Conservation (phyloP, 352 stramenopile genomes). For the Phytophthora hybrid region DNA sequence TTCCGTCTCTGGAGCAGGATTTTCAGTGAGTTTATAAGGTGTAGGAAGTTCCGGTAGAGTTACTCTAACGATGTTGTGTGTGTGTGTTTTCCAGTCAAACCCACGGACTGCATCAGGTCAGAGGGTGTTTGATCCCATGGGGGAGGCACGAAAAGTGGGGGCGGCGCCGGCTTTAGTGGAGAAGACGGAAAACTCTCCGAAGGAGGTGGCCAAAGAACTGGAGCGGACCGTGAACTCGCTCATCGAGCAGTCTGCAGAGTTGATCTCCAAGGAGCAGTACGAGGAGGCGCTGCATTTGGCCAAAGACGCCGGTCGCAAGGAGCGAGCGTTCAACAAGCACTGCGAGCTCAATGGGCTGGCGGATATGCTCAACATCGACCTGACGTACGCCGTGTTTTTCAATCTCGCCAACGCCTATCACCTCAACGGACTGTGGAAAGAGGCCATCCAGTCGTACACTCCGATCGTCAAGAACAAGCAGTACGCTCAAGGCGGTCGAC, state of each 20-base stretch:
- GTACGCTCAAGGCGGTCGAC: slow-evolving; percentile 89
- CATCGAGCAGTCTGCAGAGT: slow-evolving; percentile 91
- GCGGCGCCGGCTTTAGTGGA: slow-evolving; percentile 87
- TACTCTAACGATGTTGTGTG: slow-evolving; percentile 6
- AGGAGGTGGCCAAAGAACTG: slow-evolving; percentile 92
- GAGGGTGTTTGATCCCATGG: slow-evolving; percentile 92
- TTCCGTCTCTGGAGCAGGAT: slow-evolving; percentile 92
- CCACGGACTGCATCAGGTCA: slow-evolving; percentile 74
- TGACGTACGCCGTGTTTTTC: slow-evolving; percentile 96
- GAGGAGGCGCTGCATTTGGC: slow-evolving; percentile 90
- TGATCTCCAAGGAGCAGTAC: slow-evolving; percentile 76
- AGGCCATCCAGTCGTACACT: slow-evolving; percentile 95
- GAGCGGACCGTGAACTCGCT: slow-evolving; percentile 93
- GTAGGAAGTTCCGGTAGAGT: too few relatives aligned
- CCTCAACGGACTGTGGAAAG: slow-evolving; percentile 94
- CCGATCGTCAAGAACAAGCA: slow-evolving; percentile 97
- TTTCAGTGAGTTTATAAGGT: slow-evolving; percentile 79
- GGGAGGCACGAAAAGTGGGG: slow-evolving; percentile 81
- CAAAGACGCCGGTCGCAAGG: slow-evolving; percentile 90
- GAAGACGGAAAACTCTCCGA: slow-evolving; percentile 93
- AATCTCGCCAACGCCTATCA: slow-evolving; percentile 95
- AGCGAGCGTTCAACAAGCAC: slow-evolving; percentile 92
- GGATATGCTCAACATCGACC: slow-evolving; percentile 93
- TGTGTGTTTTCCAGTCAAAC: slow-evolving; percentile 64
- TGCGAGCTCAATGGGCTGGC: slow-evolving; percentile 89